phyloP scores from a whole-genome alignment of 1,284 basidiomycete genomes.

The Athelia sp. region DNA sequence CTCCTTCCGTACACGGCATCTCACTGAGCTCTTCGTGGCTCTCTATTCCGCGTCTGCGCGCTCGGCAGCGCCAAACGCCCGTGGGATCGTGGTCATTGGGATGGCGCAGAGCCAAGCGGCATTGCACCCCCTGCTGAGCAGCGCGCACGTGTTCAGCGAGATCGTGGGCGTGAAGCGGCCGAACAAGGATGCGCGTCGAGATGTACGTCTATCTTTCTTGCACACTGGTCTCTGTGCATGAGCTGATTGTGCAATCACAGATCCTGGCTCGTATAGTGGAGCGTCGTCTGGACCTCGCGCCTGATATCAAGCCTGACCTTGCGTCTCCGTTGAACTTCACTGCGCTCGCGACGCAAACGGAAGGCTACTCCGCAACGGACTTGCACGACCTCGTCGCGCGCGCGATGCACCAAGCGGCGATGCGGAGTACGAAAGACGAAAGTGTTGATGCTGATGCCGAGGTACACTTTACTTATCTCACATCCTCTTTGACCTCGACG shows the following conservation, averaged over 20 bases:
- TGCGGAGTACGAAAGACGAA: constrained; percentile 42
- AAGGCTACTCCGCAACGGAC: constrained; percentile 91
- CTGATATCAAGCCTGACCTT: constrained; percentile 42
- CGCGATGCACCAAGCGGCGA: constrained; percentile 82
- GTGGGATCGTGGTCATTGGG: constrained; percentile 74
- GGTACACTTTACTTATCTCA: not conserved
- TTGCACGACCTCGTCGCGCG: constrained; percentile 85
- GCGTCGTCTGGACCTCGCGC: constrained; percentile 39
- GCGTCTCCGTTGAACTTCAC: constrained; percentile 68
- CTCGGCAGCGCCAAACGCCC: constrained; percentile 47
- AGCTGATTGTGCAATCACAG: constrained; percentile 31
- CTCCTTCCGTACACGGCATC: constrained; percentile 72
- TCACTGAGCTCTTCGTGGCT: constrained; percentile 74
- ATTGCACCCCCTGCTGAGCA: constrained; percentile 73
- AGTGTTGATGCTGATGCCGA: constrained; percentile 18
- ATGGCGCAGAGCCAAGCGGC: constrained; percentile 71
- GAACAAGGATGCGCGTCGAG: constrained; percentile 72
- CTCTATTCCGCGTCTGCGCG: constrained; percentile 53
- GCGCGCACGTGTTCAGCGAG: constrained; percentile 81
- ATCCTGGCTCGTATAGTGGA: constrained; percentile 64
- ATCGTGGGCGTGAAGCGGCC: constrained; percentile 75
- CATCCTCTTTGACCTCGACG: not conserved
- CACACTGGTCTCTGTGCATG: not conserved
- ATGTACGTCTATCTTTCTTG: constrained; percentile 42
- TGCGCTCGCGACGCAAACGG: constrained; percentile 79